Percentiles rank a stretch among this genome's conserved stretches.
Evolutionary conservation across 441 rosid genomes (phyloP).

Genomic region (Pelargonium myrrhifolium): DNA sequence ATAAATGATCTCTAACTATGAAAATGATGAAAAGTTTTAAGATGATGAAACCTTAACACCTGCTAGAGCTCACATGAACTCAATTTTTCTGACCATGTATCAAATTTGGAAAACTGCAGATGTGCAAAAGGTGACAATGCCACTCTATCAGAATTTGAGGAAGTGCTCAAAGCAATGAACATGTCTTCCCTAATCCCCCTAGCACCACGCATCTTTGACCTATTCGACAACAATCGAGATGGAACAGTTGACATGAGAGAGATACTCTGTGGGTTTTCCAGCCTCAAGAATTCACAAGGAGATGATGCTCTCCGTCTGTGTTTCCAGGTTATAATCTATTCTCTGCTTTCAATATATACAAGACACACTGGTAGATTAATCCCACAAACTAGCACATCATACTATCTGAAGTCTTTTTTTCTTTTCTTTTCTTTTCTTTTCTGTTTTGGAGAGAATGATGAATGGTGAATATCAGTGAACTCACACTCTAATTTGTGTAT

Average conservation of each 20-base stretch:
- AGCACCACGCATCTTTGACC: conserved; percentile 57
- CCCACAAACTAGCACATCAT: neutral
- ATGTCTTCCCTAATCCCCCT: conserved; percentile 57
- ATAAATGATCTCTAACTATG: neutral
- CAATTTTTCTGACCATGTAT: neutral
- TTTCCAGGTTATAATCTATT: conserved; percentile 42
- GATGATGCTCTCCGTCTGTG: conserved; percentile 65
- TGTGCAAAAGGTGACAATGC: conserved; percentile 68
- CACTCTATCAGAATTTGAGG: conserved; percentile 52
- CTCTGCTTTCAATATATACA: neutral
- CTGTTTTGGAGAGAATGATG: neutral
- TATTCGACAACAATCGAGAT: conserved; percentile 62
- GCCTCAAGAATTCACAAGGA: conserved; percentile 57
- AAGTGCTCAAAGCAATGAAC: conserved; percentile 64
- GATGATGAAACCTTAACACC: neutral
- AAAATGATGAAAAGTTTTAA: neutral
- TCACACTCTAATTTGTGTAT: neutral
- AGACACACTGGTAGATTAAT: neutral
- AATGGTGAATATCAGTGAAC: neutral
- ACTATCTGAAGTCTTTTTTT: neutral
- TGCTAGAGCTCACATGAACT: conserved; percentile 4
- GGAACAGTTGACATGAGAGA: conserved; percentile 74
- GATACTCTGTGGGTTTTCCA: conserved; percentile 64
- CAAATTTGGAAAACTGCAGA: conserved; percentile 29
- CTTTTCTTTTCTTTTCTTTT: too few species aligned